Base-by-base conservation (phyloP, 2,329 filamentous ascomycete genomes). In the Phyllosticta citriasiana region DNA sequence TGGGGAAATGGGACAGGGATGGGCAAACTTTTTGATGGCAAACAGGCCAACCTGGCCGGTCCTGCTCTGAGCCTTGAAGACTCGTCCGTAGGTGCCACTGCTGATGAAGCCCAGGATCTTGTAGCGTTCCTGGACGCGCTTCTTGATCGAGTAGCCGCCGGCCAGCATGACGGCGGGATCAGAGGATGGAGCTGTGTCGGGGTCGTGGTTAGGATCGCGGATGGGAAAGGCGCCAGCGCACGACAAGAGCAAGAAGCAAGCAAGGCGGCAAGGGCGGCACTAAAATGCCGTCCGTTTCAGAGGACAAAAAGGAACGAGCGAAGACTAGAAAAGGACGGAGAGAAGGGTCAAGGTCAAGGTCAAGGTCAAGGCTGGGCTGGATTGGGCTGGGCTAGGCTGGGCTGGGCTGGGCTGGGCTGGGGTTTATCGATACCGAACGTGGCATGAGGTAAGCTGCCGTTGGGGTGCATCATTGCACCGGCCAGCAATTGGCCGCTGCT, bases 51-150 rank as follows among this genome's bases (percentile, higher is more conserved):
- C 77, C 72, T 86, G 79, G 68, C 86, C 84, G 77, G 88, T 82
- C 65, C 87, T 86, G 67, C 89, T 86, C 53, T 91, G 80, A 19
- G 94, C 94, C 73, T 99, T 99, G 83, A 97, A 99, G 7, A 99
- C 94, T 33, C 94, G 88, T 40, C 94, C 94, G 83, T 99, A 99
- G 16, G 94, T 99, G 55, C 94, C 94, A 67, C 91, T 96, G 72
- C 91, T 96, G 69, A 99, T 99, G 80, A 99, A 99, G 53, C 94
- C 94, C 61, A 99, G 88, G 68, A 99, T 94, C 68, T 94, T 91
- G 77, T 97, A 99, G 67, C 89, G 88, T 75, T 97, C 93, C 63
- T 88, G 88, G 62, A 97, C 91, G 64, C 90, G 87, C 65, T 94
- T 89, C 75, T 96, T 96, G 72, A 79, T 83, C 57, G 79, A 80